These are phyloP conservation scores for Sporodiniella umbellata DNA, from an alignment of 371 early-diverging fungal species.

Conservation along the genomic window DNA sequence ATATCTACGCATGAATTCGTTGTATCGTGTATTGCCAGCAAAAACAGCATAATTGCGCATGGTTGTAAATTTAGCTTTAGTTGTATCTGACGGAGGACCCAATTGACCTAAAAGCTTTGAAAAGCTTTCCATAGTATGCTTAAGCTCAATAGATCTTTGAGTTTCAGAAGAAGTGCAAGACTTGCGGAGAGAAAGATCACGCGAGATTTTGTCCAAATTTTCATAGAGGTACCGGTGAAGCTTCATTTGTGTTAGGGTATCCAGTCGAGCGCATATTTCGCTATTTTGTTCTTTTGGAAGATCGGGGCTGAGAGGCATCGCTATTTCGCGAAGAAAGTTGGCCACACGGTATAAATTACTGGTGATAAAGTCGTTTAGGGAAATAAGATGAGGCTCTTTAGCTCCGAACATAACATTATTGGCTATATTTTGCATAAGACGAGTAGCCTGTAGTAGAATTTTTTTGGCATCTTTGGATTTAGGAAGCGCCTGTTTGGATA, in stretches of 20 bases:
- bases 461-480: conserved; percentile 66
- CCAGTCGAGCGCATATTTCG: conserved; percentile 22
- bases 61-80: conserved; percentile 34
- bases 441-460: conserved; percentile 82
- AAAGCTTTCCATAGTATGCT: conserved; percentile 64
- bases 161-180: conserved; percentile 14
- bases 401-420: conserved; percentile 92
- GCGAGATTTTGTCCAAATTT: conserved; percentile 35
- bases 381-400: conserved; percentile 86
- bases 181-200: conserved; percentile 23
- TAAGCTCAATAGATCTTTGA: conserved; percentile 26
- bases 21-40: conserved; percentile 50
- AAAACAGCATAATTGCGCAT: conserved; percentile 33
- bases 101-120: conserved; percentile 81
- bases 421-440: conserved; percentile 92
- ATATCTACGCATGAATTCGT: conserved; percentile 75
- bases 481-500: conserved; percentile 41
- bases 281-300: neutral
- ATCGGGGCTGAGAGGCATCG: too few relatives aligned
- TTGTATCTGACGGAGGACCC: conserved; percentile 71
- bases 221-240: conserved; percentile 39
- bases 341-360: conserved; percentile 62
- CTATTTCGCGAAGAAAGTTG: conserved; percentile 56
- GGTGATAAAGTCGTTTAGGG: conserved; percentile 78
- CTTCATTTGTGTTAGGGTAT: conserved; percentile 41